A percentile compares a stretch with the other conserved stretches of the same genome.
phyloP scores from a whole-genome alignment of 192 early-diverging fungal species.

The Diversispora epigaea region DNA sequence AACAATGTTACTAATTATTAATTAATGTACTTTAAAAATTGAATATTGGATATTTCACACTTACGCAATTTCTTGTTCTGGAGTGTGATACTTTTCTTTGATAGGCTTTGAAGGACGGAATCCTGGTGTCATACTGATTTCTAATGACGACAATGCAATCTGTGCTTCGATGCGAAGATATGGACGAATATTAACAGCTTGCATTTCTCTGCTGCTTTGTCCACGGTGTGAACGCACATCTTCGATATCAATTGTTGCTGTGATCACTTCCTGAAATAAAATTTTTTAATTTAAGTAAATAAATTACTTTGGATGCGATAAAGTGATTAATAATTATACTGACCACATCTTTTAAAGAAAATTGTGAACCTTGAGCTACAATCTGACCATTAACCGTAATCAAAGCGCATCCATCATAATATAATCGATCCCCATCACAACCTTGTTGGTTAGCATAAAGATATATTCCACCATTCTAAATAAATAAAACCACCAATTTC shows the following conservation, averaged over 20 bases:
- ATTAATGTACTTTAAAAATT: background rate
- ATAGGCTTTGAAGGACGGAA: slow-evolving; percentile 52
- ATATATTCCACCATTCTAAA: slow-evolving; percentile 87
- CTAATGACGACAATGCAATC: slow-evolving; percentile 52
- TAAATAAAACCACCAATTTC: background rate
- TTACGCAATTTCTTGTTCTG: slow-evolving; percentile 86
- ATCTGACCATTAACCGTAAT: slow-evolving; percentile 88
- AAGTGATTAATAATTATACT: slow-evolving; percentile 17
- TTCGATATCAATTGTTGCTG: slow-evolving; percentile 89
- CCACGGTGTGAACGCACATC: slow-evolving; percentile 81
- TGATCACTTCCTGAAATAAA: slow-evolving; percentile 71
- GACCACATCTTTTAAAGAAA: slow-evolving; percentile 88
- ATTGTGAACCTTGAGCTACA: slow-evolving; percentile 88
- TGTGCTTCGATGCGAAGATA: slow-evolving; percentile 69
- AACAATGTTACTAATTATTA: slow-evolving; percentile 14
- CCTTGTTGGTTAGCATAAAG: slow-evolving; percentile 96
- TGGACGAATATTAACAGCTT: slow-evolving; percentile 61
- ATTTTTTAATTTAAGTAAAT: slow-evolving; percentile 2
- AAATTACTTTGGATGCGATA: background rate
- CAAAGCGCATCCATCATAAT: slow-evolving; percentile 94
- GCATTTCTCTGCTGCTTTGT: slow-evolving; percentile 72
- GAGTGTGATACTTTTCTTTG: slow-evolving; percentile 61
- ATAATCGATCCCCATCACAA: slow-evolving; percentile 96
- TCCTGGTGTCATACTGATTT: slow-evolving; percentile 41
- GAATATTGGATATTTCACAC: slow-evolving; percentile 8